Conservation (phyloP, 805 yeast genomes). For the Kodamaea fukazawae region DNA sequence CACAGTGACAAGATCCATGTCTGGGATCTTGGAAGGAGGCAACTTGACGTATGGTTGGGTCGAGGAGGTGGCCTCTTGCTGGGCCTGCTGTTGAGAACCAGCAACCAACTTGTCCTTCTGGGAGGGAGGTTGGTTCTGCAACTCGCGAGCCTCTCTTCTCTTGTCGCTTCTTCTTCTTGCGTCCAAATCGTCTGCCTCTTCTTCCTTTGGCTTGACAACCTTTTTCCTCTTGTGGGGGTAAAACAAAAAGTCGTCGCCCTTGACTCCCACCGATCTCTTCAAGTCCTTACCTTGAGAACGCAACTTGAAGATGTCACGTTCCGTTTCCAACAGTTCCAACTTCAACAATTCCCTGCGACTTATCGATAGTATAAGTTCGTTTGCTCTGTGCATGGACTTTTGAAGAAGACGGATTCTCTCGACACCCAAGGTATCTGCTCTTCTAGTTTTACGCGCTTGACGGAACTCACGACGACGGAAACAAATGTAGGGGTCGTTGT, state of each 20-base stretch:
- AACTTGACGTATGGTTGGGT: slow-evolving; percentile 80
- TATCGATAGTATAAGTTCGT: slow-evolving; percentile 63
- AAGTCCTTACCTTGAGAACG: slow-evolving; percentile 69
- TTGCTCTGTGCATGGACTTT: slow-evolving; percentile 73
- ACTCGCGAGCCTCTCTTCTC: slow-evolving; percentile 19
- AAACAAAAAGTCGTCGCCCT: slow-evolving; percentile 82
- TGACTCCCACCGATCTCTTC: slow-evolving; percentile 72
- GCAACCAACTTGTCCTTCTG: neutral
- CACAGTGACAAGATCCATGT: slow-evolving; percentile 82
- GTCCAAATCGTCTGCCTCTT: slow-evolving; percentile 29
- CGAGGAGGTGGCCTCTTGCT: slow-evolving; percentile 17
- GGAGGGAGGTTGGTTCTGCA: neutral
- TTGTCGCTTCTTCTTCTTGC: slow-evolving; percentile 22
- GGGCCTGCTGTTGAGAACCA: slow-evolving; percentile 5
- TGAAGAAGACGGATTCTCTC: slow-evolving; percentile 76
- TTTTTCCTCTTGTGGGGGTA: slow-evolving; percentile 74
- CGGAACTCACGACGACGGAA: slow-evolving; percentile 94
- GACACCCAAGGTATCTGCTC: slow-evolving; percentile 87
- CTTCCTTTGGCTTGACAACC: slow-evolving; percentile 32
- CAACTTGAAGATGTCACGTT: slow-evolving; percentile 64
- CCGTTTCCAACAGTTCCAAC: slow-evolving; percentile 58
- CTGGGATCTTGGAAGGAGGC: slow-evolving; percentile 91
- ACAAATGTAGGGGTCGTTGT: slow-evolving; percentile 90
- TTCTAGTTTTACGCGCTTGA: slow-evolving; percentile 92
- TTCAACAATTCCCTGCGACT: slow-evolving; percentile 72